Conservation (phyloP, 805 yeast species). For the Lipomyces oligophaga region DNA sequence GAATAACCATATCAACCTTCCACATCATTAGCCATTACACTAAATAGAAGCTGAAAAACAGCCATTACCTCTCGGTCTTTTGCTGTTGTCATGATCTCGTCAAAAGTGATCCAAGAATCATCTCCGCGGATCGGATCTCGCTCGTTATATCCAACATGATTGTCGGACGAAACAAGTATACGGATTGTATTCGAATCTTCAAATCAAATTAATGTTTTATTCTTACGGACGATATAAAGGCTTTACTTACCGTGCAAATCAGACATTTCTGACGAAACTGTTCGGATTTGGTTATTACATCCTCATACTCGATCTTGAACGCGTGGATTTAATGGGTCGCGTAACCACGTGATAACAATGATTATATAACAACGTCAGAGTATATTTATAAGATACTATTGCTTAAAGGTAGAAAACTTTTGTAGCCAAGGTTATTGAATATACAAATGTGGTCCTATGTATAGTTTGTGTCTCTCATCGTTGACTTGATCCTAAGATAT, state of each 20-base stretch:
- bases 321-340: neutral
- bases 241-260: too few relatives aligned
- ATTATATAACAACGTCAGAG: too few relatives aligned
- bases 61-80: conserved; percentile 51
- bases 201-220: too few relatives aligned
- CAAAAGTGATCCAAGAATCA: conserved; percentile 83
- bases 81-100: conserved; percentile 76
- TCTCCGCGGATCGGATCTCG: conserved; percentile 85
- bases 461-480: too few relatives aligned
- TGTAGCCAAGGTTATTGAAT: too few relatives aligned
- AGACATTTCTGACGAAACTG: neutral
- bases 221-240: too few relatives aligned
- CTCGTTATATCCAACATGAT: conserved; percentile 92
- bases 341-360: too few relatives aligned
- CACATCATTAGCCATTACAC: too few relatives aligned
- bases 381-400: too few relatives aligned
- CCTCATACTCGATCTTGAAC: neutral
- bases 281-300: neutral
- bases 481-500: conserved; percentile 12
- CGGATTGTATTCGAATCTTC: conserved; percentile 58
- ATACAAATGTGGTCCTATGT: too few relatives aligned
- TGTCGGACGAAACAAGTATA: conserved; percentile 84
- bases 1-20: conserved; percentile 73
- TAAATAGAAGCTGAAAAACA: too few relatives aligned
- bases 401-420: too few relatives aligned